Conservation (phyloP, 2,329 filamentous ascomycete genomes). For the Nemania serpens region DNA sequence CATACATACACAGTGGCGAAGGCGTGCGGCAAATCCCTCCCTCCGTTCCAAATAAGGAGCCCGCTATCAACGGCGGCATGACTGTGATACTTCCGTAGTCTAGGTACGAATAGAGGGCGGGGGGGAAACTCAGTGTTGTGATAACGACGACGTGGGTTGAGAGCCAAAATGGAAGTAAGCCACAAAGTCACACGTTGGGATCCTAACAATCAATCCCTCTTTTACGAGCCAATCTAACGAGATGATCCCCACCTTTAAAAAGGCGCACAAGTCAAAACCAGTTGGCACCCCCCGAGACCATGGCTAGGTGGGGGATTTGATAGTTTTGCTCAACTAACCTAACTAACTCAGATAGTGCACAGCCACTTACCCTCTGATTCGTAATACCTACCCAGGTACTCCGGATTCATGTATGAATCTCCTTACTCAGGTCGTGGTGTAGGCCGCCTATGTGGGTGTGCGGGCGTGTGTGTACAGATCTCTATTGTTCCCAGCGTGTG, state of each 20-base stretch:
- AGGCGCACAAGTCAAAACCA: constrained; percentile 2
- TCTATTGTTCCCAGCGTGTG: not conserved
- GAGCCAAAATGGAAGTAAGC: not conserved
- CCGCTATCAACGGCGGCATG: constrained; percentile 9
- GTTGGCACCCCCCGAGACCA: not conserved
- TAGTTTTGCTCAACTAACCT: not conserved
- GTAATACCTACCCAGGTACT: no score
- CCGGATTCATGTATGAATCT: no score
- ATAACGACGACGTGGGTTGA: constrained; percentile 17
- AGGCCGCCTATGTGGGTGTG: no score
- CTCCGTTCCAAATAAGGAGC: constrained; percentile 25
- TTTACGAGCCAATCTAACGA: constrained; percentile 14
- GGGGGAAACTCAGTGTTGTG: constrained; percentile 4
- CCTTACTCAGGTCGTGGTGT: no score
- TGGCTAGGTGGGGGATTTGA: constrained; percentile 5
- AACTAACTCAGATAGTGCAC: not conserved
- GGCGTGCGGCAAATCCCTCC: constrained; percentile 17
- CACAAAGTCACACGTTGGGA: constrained; percentile 8
- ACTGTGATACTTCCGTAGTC: constrained; percentile 3
- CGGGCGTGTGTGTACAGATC: no score
- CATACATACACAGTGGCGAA: constrained; percentile 7
- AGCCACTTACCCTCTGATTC: not conserved
- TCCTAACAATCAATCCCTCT: constrained; percentile 12
- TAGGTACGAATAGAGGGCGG: not conserved
- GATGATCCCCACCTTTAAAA: constrained; percentile 14